Evolutionary conservation across 1,284 basidiomycete genomes (phyloP).

Genomic region (Cutaneotrichosporon daszewskae): DNA sequence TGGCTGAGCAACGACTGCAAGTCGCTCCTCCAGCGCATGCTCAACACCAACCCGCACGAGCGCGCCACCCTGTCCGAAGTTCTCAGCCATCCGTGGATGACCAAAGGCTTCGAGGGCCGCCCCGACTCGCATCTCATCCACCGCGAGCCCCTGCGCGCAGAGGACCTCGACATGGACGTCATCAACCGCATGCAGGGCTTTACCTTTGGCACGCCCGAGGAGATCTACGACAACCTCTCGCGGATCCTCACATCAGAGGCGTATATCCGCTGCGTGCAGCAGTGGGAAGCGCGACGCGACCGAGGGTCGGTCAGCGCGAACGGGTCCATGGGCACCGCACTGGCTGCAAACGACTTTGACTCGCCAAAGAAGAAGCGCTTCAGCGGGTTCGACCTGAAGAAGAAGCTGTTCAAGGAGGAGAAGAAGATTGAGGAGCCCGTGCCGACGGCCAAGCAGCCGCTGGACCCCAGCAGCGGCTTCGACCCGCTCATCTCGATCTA

Average conservation of each 20-base stretch:
- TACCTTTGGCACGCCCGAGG: constrained; percentile 84
- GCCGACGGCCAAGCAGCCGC: constrained; percentile 40
- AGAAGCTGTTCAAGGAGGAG: constrained; percentile 69
- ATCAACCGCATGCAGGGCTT: constrained; percentile 92
- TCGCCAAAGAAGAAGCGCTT: constrained; percentile 57
- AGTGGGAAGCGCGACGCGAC: constrained; percentile 70
- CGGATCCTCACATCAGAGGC: constrained; percentile 71
- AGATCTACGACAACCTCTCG: constrained; percentile 70
- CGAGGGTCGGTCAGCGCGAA: constrained; percentile 24
- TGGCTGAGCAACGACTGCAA: constrained; percentile 98
- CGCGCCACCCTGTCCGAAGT: constrained; percentile 83
- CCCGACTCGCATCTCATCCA: constrained; percentile 80
- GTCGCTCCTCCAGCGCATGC: constrained; percentile 85
- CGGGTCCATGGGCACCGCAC: constrained; percentile 16
- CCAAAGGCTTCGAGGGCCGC: constrained; percentile 73
- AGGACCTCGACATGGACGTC: constrained; percentile 79
- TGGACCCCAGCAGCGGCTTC: constrained; percentile 86
- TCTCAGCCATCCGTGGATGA: constrained; percentile 91
- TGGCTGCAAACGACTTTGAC: constrained; percentile 22
- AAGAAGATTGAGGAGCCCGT: constrained; percentile 40
- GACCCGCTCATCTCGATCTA: constrained; percentile 96
- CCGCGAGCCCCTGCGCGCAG: constrained; percentile 77
- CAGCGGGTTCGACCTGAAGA: constrained; percentile 92
- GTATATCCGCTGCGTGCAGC: constrained; percentile 66
- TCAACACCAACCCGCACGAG: constrained; percentile 84